Evolutionary conservation across 441 rosid species (phyloP).

Genomic region (Bruguiera hainesii): DNA sequence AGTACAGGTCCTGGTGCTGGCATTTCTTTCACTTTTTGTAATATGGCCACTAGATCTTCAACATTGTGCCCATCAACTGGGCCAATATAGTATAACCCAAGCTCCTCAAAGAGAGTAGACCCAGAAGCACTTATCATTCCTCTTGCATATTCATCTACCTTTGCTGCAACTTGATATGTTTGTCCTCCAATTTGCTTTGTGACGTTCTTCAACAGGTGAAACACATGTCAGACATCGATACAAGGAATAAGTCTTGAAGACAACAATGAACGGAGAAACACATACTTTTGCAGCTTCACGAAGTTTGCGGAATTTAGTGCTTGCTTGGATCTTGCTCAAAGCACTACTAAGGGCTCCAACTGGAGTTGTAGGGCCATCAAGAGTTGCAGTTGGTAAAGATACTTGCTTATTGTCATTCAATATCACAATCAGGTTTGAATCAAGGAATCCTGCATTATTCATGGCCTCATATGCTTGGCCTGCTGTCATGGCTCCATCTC

Average conservation of each 20-base stretch:
- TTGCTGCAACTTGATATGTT: slow-evolving; percentile 64
- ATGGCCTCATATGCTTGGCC: slow-evolving; percentile 78
- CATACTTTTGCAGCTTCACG: slow-evolving; percentile 68
- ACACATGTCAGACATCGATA: slow-evolving; percentile 9
- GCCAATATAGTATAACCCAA: slow-evolving; percentile 70
- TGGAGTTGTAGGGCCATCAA: slow-evolving; percentile 70
- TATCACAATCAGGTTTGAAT: slow-evolving; percentile 52
- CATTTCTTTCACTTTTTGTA: slow-evolving; percentile 53
- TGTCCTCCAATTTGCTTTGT: slow-evolving; percentile 55
- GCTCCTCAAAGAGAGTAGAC: slow-evolving; percentile 65
- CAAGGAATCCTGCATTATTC: slow-evolving; percentile 78
- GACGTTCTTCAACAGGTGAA: slow-evolving; percentile 34
- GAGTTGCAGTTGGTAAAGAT: slow-evolving; percentile 72
- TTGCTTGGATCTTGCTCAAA: slow-evolving; percentile 56
- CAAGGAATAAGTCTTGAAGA: background rate
- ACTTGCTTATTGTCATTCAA: slow-evolving; percentile 75
- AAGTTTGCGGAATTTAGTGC: slow-evolving; percentile 54
- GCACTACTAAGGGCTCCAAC: slow-evolving; percentile 70
- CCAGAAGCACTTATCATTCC: slow-evolving; percentile 69
- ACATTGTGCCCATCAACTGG: slow-evolving; percentile 72
- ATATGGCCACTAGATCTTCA: slow-evolving; percentile 57
- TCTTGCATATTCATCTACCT: slow-evolving; percentile 64
- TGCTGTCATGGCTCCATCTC: slow-evolving; percentile 87
- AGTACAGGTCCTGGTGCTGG: slow-evolving; percentile 78
- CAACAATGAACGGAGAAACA: background rate